Evolutionary conservation across 495 filamentous ascomycete genomes (phyloP).

Genomic region (Penicillium fimorum): DNA sequence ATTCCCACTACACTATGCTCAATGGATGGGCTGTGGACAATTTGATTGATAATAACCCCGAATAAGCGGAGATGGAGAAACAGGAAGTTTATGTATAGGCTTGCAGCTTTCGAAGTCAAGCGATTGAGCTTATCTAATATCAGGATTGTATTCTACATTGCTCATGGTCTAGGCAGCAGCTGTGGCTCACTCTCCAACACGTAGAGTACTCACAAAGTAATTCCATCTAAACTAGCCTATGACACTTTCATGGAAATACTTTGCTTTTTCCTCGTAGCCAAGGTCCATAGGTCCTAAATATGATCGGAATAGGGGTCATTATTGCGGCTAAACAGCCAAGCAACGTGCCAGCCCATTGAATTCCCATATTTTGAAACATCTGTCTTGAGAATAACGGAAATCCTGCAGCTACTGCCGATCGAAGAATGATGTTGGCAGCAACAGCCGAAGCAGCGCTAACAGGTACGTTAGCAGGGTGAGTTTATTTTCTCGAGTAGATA

Average conservation of each 20-base stretch:
- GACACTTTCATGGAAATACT: constrained; percentile 16
- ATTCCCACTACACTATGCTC: constrained; percentile 9
- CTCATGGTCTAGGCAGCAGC: too few species aligned
- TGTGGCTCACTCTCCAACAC: neutral
- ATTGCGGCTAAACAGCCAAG: constrained; percentile 69
- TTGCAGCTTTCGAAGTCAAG: neutral
- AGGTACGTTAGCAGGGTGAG: neutral
- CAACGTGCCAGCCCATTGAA: constrained; percentile 76
- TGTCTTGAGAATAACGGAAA: constrained; percentile 82
- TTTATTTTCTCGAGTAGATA: neutral
- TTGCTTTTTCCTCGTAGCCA: constrained; percentile 35
- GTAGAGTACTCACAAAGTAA: neutral
- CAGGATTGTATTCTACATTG: neutral
- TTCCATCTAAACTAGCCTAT: neutral
- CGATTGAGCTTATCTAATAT: neutral
- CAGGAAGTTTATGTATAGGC: neutral
- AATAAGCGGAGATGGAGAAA: constrained; percentile 7
- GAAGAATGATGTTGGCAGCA: constrained; percentile 85
- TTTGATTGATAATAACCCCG: constrained; percentile 18
- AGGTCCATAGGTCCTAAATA: constrained; percentile 36
- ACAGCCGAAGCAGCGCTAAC: constrained; percentile 76
- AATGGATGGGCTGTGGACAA: constrained; percentile 16
- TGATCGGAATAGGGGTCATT: constrained; percentile 70
- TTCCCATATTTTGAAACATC: constrained; percentile 77
- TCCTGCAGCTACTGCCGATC: constrained; percentile 69